These are phyloP conservation scores for Larix sibirica DNA, from an alignment of 83 land plant species.

Conservation along the genomic window DNA sequence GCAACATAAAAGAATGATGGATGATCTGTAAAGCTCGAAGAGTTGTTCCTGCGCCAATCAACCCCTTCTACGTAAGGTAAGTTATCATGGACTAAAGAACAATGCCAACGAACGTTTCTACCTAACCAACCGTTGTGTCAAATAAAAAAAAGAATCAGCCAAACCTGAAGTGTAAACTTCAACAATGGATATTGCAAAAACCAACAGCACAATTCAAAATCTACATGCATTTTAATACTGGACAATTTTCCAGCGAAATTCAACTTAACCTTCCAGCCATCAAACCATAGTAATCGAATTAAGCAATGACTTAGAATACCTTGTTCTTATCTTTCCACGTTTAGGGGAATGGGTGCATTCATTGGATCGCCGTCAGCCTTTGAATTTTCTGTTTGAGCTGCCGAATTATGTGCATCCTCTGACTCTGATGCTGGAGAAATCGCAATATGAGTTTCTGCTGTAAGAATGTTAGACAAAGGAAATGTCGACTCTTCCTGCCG, in stretches of 20 bases:
- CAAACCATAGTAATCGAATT: neutral
- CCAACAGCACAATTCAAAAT: neutral
- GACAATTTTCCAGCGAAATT: neutral
- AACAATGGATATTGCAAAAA: neutral
- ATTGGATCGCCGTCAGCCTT: neutral
- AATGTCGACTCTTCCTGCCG: conserved; percentile 5
- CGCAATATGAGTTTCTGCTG: neutral
- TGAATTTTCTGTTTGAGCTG: neutral
- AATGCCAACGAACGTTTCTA: neutral
- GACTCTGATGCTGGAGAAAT: neutral
- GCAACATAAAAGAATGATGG: neutral
- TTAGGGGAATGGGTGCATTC: conserved; percentile 6
- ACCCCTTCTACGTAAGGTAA: no score
- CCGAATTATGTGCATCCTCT: conserved; percentile 1
- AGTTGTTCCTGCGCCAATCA: no score
- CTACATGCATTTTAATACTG: neutral
- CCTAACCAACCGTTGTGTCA: neutral
- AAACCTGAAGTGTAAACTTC: neutral
- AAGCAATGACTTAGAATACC: neutral
- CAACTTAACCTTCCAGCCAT: neutral
- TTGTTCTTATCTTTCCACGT: neutral
- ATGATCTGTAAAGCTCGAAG: neutral
- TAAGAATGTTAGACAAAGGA: neutral
- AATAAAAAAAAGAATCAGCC: neutral
- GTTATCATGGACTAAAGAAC: neutral